These are phyloP conservation scores for Avicennia marina DNA, from an alignment of 257 asterid genomes.

Conservation along the genomic window DNA sequence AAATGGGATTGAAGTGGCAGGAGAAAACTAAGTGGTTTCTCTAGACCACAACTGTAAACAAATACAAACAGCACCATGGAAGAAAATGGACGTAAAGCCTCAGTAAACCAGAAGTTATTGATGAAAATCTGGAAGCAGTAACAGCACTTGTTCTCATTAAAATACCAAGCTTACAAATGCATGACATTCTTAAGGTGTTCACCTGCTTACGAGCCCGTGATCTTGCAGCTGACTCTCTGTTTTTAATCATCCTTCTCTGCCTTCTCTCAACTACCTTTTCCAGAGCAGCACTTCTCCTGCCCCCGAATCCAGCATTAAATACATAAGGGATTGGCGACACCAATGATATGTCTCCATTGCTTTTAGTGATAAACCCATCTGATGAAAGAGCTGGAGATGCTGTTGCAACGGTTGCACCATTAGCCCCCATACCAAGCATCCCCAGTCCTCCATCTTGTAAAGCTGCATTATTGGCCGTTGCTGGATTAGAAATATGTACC, in stretches of 20 bases:
- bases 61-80: too few species aligned
- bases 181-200: too few species aligned
- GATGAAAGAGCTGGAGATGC: slow-evolving; percentile 67
- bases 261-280: slow-evolving; percentile 57
- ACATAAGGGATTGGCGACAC: slow-evolving; percentile 68
- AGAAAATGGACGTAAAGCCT: too few species aligned
- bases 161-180: too few species aligned
- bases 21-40: too few species aligned
- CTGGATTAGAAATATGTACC: slow-evolving; percentile 43
- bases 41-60: too few species aligned
- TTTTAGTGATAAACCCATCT: too few species aligned
- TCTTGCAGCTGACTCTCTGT: slow-evolving; percentile 51
- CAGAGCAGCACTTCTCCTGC: slow-evolving; percentile 58
- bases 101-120: too few species aligned
- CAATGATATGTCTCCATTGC: slow-evolving; percentile 61
- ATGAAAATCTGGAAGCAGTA: too few species aligned
- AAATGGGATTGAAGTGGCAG: too few species aligned
- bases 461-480: slow-evolving; percentile 31
- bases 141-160: too few species aligned
- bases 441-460: slow-evolving; percentile 45
- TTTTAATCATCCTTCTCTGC: slow-evolving; percentile 45
- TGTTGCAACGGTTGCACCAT: slow-evolving; percentile 39
- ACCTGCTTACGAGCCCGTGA: slow-evolving; percentile 51
- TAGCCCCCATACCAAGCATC: slow-evolving; percentile 53
- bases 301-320: slow-evolving; percentile 61